These are phyloP conservation scores for Chaetoceros tenuissimus DNA, from an alignment of 108 stramenopile species.

Conservation along the genomic window DNA sequence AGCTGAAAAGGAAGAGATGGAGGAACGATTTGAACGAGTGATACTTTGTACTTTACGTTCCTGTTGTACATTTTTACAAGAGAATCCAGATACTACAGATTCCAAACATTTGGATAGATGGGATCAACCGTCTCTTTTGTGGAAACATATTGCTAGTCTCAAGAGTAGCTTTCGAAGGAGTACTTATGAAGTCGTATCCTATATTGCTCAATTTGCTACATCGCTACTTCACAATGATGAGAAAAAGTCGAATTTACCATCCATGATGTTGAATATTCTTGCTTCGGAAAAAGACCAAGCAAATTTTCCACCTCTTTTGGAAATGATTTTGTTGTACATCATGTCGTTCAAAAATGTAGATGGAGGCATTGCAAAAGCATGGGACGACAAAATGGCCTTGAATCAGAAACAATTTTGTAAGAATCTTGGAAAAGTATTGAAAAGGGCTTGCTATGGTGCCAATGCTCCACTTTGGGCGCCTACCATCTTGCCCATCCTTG, in stretches of 20 bases:
- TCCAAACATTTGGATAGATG: constrained; percentile 4
- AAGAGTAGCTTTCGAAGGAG: constrained; percentile 50
- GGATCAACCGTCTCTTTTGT: constrained; percentile 7
- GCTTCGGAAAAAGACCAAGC: constrained; percentile 57
- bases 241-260: constrained; percentile 13
- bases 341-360: constrained; percentile 2
- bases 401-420: constrained; percentile 29
- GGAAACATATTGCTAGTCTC: constrained; percentile 32
- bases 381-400: constrained; percentile 8
- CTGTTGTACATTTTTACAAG: constrained; percentile 9
- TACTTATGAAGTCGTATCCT: constrained; percentile 39
- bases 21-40: constrained; percentile 68
- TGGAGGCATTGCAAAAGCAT: constrained; percentile 1
- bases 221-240: constrained; percentile 9
- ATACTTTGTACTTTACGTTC: constrained; percentile 24
- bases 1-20: constrained; percentile 50
- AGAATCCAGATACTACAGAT: neutral
- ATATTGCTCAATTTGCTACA: constrained; percentile 37
- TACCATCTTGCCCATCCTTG: constrained; percentile 60
- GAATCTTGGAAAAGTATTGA: constrained; percentile 45
- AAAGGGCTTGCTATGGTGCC: constrained; percentile 63
- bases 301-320: constrained; percentile 46
- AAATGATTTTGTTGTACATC: constrained; percentile 50
- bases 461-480: constrained; percentile 48
- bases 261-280: constrained; percentile 36